Evolutionary conservation across 768 basidiomycete species (phyloP), one percentile per base, ranked within the genome.

Genomic region (Mycena filopes): DNA sequence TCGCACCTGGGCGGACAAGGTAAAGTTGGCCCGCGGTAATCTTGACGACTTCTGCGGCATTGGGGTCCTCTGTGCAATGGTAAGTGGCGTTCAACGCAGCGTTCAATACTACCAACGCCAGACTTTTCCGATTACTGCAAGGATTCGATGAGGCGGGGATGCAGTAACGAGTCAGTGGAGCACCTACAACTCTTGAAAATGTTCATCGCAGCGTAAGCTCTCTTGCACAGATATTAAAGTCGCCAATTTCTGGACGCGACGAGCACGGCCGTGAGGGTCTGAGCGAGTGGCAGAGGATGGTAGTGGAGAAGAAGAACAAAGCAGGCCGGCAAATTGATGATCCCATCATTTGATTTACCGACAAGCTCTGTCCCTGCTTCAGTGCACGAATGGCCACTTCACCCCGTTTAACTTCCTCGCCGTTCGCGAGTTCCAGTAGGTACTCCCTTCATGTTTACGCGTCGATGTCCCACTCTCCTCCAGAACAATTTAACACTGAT

Each of bases 21-120:
- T 90, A 96, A 26, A 99, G 87, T 76, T 95, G 92, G 2, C 97
- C 97, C 36, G 90, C 89, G 23, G 93, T 91, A 63, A 98, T 94
- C 80, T 97, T 96, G 53, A 96, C 94, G 42, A 99, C 92, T 78
- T 99, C 97, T 33, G 95, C 88, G 56, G 95, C 94, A 78, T 96
- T 94, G 43, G 96, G 92, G 77, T 97, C 95, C 75, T 96, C 95
- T 96, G 74, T 67, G 70, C 67, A 67, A 54, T 66, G 64, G 63
- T 67, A 68, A 81, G 70, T 80, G 75, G 55, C 43, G 21, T 56
- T 59, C 48, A 21, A 41, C 13, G 48, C 41, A 49, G 5, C n/a
- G 21, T 33, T 48, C 13, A 26, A 67, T 45, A 20, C 64, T 65
- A 88, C 95, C 78, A 78, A 96, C 96, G 94, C 95, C 95, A 96